Evolutionary conservation across 495 filamentous ascomycete genomes (phyloP), one percentile per base, ranked within the genome.

Genomic region (Aspergillus nanangensis): DNA sequence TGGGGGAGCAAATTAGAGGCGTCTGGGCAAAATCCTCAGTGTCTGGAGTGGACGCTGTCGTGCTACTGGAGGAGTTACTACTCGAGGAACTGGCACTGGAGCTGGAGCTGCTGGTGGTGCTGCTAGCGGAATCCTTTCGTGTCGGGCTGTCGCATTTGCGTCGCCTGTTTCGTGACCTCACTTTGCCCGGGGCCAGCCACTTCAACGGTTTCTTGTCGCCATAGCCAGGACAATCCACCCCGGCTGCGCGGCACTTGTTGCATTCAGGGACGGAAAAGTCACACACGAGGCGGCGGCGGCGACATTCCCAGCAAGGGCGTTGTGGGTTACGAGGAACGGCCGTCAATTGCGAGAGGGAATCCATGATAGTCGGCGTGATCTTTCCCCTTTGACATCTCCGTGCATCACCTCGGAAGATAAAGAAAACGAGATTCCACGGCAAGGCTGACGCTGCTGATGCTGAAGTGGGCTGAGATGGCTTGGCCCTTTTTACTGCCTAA

Each of bases 261-360:
- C 57, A 61, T 4, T 24, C 47, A 13, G 57, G 57, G 20, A 25
- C 36, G 10, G 48, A 45, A 25, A 52, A 56, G 32, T 70, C 64
- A 33, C 66, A 70, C 2, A 66, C 60, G 3, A 65, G 45, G 13
- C 63, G 51, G 14, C 64, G 58, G 3, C 66, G 60, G 3, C 52
- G 60, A 46, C 64, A 70, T 25, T 67, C 66, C 66, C 66, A 70
- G 48, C 66, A 70, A 9, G 66, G 66, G 24, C 55, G 58, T 14
- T 27, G 43, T 5, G 25, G 25, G 19, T n/a, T 9, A 9, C 17
- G 13, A 3, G 41, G 2, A 15, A 18, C 3, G 0, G 25, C 22
- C 27, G 29, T 14, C 13, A 14, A 8, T 17, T 13, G 1, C 8
- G 36, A 20, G 13, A 17, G 9, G 1, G 25, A 18, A 14, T 31